Percentiles rank a stretch among this genome's conserved stretches.
Conservation (phyloP, 176 grass and related monocot species). For the Eleusine coracana region DNA sequence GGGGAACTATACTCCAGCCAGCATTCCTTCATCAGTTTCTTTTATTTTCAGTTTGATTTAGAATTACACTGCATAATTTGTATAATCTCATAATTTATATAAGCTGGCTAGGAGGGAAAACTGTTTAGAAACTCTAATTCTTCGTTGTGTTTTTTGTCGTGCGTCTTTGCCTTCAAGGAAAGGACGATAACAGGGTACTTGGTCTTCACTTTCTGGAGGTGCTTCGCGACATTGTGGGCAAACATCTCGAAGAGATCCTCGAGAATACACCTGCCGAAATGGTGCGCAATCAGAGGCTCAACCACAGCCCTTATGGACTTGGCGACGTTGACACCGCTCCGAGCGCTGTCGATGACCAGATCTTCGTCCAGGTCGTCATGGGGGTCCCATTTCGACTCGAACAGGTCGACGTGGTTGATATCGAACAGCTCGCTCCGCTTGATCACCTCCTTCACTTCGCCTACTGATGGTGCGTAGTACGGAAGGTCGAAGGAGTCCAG, state of each 20-base stretch:
- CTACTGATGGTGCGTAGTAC: conserved; percentile 57
- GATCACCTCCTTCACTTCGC: conserved; percentile 56
- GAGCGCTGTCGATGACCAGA: conserved; percentile 19
- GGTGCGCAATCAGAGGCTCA: conserved; percentile 29
- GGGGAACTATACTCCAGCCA: too few species aligned
- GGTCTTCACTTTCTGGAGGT: conserved; percentile 50
- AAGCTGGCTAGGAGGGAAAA: not conserved
- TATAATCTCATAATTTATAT: not conserved
- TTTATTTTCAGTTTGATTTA: too few species aligned
- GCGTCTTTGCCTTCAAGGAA: conserved; percentile 37
- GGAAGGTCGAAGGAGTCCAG: conserved; percentile 68
- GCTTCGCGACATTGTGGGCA: conserved; percentile 26
- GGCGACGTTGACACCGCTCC: conserved; percentile 52
- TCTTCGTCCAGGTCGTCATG: conserved; percentile 34
- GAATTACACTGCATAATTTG: not conserved
- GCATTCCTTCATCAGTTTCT: too few species aligned
- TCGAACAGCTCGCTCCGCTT: conserved; percentile 47
- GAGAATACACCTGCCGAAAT: conserved; percentile 46
- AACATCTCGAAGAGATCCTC: conserved; percentile 58
- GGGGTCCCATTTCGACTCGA: conserved; percentile 59
- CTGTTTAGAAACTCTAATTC: too few species aligned
- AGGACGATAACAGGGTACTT: conserved; percentile 52
- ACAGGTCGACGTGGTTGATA: conserved; percentile 37
- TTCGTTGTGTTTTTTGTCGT: not conserved
- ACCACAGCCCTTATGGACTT: conserved; percentile 43